Conservation (phyloP, 2,329 filamentous ascomycete species). For the Tolypocladium tundrense region DNA sequence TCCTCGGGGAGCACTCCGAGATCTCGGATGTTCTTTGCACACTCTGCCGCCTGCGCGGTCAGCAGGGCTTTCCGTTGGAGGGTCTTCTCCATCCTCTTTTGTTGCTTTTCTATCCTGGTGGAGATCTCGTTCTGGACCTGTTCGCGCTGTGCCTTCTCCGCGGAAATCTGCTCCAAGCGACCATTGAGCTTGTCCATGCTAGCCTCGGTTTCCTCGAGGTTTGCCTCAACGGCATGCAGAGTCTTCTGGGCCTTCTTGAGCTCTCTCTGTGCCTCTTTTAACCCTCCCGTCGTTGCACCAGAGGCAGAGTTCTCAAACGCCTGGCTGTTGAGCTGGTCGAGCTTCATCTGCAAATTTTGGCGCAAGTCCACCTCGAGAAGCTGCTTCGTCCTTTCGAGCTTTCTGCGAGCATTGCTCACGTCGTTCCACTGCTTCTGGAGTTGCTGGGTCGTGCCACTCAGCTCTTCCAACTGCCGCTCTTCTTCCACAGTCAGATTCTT, state of each 20-base stretch:
- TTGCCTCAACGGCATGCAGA: constrained; percentile 55
- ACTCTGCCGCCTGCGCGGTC: constrained; percentile 67
- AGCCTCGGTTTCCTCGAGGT: constrained; percentile 63
- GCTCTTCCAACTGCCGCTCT: constrained; percentile 65
- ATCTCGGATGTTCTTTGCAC: constrained; percentile 81
- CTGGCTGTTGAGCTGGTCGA: constrained; percentile 74
- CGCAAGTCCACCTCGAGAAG: constrained; percentile 77
- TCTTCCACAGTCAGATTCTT: constrained; percentile 78
- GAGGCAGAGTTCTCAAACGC: constrained; percentile 56
- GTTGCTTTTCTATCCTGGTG: constrained; percentile 68
- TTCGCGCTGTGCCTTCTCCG: constrained; percentile 52
- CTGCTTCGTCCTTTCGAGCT: constrained; percentile 71
- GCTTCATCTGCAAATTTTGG: constrained; percentile 77
- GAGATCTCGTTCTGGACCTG: constrained; percentile 67
- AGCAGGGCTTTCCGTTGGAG: constrained; percentile 79
- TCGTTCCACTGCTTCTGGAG: constrained; percentile 70
- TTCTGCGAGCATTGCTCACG: constrained; percentile 60
- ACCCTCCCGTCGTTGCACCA: constrained; percentile 50
- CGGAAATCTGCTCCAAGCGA: constrained; percentile 46
- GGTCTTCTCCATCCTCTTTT: constrained; percentile 85
- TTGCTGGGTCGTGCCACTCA: constrained; percentile 60
- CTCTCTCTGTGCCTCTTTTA: constrained; percentile 72
- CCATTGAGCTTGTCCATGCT: constrained; percentile 47
- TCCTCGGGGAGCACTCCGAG: constrained; percentile 89
- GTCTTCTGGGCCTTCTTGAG: constrained; percentile 66